Base-by-base conservation (phyloP, 805 yeast species). In the Ogataea trehalophila region DNA sequence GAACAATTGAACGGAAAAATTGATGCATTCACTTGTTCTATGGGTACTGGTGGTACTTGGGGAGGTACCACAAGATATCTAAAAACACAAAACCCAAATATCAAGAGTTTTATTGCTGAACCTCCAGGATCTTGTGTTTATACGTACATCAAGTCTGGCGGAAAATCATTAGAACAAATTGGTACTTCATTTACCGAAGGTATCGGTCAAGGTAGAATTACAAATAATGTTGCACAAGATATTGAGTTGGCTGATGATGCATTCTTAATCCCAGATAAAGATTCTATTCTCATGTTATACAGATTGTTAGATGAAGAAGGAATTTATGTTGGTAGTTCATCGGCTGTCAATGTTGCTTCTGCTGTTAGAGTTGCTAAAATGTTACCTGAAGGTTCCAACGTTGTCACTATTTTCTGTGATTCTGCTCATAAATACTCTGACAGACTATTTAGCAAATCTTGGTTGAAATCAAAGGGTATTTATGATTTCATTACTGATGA, bases 111-210 rank as follows among this genome's bases (percentile, higher is more conserved):
- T 44, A 78, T 88, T 49, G 96, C 97, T 1, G 97, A 91, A 66
- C 97, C 97, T 20, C 97, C 97, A 14, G 97, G 97, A 48, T 83
- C 94, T 4, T 87, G 86, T 43, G 74, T 91, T 41, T 87, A 87
- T 69, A 79, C 89, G 9, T 89, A 83, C 62, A 80, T 91, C 50
- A 81, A 79, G 51, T 73, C 86, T 5, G 80, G 81, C 16, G 92
- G 92, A 33, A 71, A 83, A 61, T 74, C 77, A 11, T 68, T 84
- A 47, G 88, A 80, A 39, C 78, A 90, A 59, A 74, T 77, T 1
- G 97, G 97, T 31, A 80, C 88, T 3, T 85, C 95, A 0, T 89
- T 91, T 66, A 91, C 97, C 29, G 97, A 91, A 70, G 97, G 97
- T 33, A 89, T 91, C 69, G 97, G 97, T 29, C 97, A 91, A 69